Evolutionary conservation across 2,329 filamentous ascomycete genomes (phyloP).

Genomic region (Aspergillus sp.): DNA sequence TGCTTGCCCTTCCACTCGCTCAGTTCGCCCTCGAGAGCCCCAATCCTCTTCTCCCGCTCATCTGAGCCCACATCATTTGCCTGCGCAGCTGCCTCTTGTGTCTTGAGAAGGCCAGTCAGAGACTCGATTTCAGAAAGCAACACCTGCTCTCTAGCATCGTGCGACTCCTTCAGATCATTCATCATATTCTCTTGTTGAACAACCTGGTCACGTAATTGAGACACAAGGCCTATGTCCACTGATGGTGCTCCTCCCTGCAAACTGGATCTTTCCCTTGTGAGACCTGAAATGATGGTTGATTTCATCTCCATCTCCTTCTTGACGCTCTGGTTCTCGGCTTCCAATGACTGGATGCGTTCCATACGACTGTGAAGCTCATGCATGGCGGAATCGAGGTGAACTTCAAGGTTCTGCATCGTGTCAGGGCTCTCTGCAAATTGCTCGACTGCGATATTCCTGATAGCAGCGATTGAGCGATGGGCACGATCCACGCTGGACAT

Average conservation of each 20-base stretch:
- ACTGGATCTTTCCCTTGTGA: slow-evolving; percentile 89
- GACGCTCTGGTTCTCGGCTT: slow-evolving; percentile 73
- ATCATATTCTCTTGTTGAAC: slow-evolving; percentile 82
- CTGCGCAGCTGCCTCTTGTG: slow-evolving; percentile 31
- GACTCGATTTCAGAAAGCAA: slow-evolving; percentile 66
- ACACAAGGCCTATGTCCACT: slow-evolving; percentile 87
- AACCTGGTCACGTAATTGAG: slow-evolving; percentile 80
- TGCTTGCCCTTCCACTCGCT: slow-evolving; percentile 73
- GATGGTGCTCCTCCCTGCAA: slow-evolving; percentile 68
- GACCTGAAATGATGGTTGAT: slow-evolving; percentile 88
- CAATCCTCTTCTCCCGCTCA: slow-evolving; percentile 55
- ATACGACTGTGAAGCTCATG: slow-evolving; percentile 83
- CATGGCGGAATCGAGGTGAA: slow-evolving; percentile 87
- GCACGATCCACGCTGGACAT: slow-evolving; percentile 78
- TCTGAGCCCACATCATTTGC: slow-evolving; percentile 29
- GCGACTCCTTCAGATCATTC: slow-evolving; percentile 64
- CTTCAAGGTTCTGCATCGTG: slow-evolving; percentile 84
- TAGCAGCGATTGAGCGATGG: slow-evolving; percentile 81
- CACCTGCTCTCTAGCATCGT: slow-evolving; percentile 70
- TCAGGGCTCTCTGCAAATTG: slow-evolving; percentile 80
- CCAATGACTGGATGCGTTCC: slow-evolving; percentile 84
- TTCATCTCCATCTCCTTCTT: slow-evolving; percentile 98
- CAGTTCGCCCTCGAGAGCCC: slow-evolving; percentile 66
- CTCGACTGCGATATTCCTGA: slow-evolving; percentile 82
- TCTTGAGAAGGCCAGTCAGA: slow-evolving; percentile 55